Evolutionary conservation across 2,329 filamentous ascomycete species (phyloP).

Genomic region (Dactylellina cionopaga): DNA sequence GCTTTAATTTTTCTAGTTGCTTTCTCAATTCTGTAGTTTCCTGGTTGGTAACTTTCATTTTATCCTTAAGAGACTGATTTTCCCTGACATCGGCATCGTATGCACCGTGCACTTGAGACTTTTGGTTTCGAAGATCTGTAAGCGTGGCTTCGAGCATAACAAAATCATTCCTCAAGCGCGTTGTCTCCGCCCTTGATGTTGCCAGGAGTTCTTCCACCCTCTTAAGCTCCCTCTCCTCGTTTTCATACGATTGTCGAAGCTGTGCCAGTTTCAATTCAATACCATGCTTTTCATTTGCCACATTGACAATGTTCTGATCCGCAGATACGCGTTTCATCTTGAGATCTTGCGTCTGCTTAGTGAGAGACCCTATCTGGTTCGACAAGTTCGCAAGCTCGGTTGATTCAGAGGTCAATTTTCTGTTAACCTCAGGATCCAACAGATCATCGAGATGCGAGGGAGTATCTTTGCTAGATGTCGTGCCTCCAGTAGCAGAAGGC

Average conservation of each 20-base stretch:
- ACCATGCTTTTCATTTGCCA: constrained; percentile 86
- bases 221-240: constrained; percentile 87
- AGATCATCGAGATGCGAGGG: constrained; percentile 78
- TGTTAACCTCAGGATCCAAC: constrained; percentile 88
- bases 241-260: constrained; percentile 87
- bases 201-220: constrained; percentile 84
- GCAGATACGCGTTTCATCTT: constrained; percentile 81
- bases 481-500: constrained; percentile 75
- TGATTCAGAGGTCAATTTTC: constrained; percentile 86
- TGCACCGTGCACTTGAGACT: constrained; percentile 76
- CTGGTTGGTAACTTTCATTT: constrained; percentile 81
- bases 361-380: constrained; percentile 89
- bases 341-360: constrained; percentile 93
- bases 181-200: constrained; percentile 79
- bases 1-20: constrained; percentile 90
- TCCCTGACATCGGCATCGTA: constrained; percentile 89
- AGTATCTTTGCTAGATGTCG: constrained; percentile 61
- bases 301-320: constrained; percentile 83
- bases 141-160: constrained; percentile 82
- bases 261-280: constrained; percentile 89
- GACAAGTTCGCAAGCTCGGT: constrained; percentile 94
- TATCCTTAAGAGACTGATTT: constrained; percentile 84
- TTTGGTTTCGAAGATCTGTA: constrained; percentile 83
- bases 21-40: constrained; percentile 87
- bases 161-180: constrained; percentile 84